phyloP scores from a whole-genome alignment of 495 filamentous ascomycete species.

The Penicillium manginii region DNA sequence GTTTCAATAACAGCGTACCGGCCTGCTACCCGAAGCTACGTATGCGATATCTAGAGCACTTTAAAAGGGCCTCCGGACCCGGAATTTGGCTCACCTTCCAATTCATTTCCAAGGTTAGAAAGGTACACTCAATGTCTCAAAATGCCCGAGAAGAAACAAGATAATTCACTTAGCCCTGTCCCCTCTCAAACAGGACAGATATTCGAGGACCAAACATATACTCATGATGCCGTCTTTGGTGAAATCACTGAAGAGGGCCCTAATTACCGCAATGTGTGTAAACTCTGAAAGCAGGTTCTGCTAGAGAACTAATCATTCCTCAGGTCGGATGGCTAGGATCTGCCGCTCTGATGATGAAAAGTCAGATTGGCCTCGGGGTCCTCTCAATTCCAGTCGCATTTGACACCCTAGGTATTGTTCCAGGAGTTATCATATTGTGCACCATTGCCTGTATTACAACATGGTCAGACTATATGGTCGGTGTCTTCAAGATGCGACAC shows the following conservation, averaged over 20 bases:
- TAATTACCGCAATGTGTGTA: slow-evolving; percentile 24
- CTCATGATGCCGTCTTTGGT: slow-evolving; percentile 27
- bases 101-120: neutral
- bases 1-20: neutral
- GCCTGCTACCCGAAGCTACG: slow-evolving; percentile 1
- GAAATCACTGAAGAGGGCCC: slow-evolving; percentile 25
- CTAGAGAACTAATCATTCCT: slow-evolving; percentile 7
- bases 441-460: slow-evolving; percentile 64
- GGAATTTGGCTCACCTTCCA: neutral
- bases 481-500: slow-evolving; percentile 69
- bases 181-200: slow-evolving; percentile 15
- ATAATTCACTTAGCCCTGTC: neutral
- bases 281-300: neutral
- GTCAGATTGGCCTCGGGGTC: slow-evolving; percentile 62
- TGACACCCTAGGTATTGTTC: slow-evolving; percentile 63
- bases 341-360: slow-evolving; percentile 45
- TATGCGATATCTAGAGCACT: neutral
- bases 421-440: slow-evolving; percentile 54
- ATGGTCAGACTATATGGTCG: slow-evolving; percentile 75
- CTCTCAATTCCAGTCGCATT: slow-evolving; percentile 64
- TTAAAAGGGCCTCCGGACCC: slow-evolving; percentile 5
- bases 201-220: slow-evolving; percentile 1
- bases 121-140: slow-evolving; percentile 5
- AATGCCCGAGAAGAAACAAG: slow-evolving; percentile 19
- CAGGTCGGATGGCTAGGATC: slow-evolving; percentile 44